phyloP scores from a whole-genome alignment of 2,329 filamentous ascomycete genomes.

The Fusarium phyllophilum region DNA sequence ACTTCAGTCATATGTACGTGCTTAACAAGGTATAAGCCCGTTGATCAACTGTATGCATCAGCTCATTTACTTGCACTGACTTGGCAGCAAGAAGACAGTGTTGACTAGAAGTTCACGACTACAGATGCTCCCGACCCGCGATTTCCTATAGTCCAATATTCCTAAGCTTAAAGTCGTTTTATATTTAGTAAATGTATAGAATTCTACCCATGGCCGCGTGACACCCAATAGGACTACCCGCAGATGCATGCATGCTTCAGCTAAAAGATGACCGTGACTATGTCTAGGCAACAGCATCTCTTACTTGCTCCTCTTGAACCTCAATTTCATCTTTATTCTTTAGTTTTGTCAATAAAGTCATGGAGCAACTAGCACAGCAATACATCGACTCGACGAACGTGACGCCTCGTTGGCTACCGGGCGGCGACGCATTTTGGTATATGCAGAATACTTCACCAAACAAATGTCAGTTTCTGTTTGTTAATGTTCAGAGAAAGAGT shows the following conservation, averaged over 20 bases:
- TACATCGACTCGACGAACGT: constrained; percentile 24
- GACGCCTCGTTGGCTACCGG: constrained; percentile 38
- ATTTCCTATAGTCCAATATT: no score
- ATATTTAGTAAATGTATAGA: no score
- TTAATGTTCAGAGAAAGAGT: constrained; percentile 26
- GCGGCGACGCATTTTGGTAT: constrained; percentile 43
- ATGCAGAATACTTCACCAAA: constrained; percentile 10
- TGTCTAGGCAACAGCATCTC: constrained; percentile 11
- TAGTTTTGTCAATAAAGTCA: rapidly evolving
- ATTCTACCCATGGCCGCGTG: neutral
- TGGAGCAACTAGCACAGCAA: constrained; percentile 6
- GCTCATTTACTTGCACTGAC: neutral
- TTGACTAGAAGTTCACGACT: no score
- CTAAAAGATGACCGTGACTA: constrained; percentile 10
- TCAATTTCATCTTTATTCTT: rapidly evolving
- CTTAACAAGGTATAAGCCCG: neutral
- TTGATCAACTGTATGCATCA: neutral
- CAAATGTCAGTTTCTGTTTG: constrained; percentile 37
- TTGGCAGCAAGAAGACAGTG: neutral
- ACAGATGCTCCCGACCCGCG: neutral
- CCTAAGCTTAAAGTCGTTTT: no score
- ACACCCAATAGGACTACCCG: neutral
- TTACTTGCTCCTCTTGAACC: neutral
- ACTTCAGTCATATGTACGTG: neutral
- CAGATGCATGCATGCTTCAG: neutral